Percentiles rank a stretch among this genome's conserved stretches.
phyloP scores from a whole-genome alignment of 345 rosid genomes.

The Salix arbutifolia region DNA sequence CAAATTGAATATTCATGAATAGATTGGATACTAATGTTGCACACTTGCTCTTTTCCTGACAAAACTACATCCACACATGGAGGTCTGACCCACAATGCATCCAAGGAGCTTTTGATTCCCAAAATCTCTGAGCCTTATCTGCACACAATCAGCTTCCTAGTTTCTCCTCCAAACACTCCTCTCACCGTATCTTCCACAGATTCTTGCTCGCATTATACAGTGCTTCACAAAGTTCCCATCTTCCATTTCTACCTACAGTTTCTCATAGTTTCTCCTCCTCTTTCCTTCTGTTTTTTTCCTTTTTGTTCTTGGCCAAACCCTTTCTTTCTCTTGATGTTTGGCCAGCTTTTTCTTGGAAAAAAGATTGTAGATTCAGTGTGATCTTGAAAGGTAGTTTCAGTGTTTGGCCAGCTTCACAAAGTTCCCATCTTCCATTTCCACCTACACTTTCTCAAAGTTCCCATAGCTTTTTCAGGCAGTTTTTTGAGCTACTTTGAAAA shows the following conservation, averaged over 20 bases:
- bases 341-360: background rate
- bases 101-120: constrained; percentile 13
- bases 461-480: background rate
- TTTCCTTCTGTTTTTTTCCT: background rate
- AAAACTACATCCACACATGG: constrained; percentile 15
- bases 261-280: background rate
- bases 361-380: no score
- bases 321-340: background rate
- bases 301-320: background rate
- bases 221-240: background rate
- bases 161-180: constrained; percentile 27
- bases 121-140: constrained; percentile 28
- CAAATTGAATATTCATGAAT: no score
- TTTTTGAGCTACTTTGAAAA: background rate
- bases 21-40: background rate
- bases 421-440: background rate
- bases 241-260: no score
- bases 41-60: background rate
- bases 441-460: background rate
- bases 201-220: background rate
- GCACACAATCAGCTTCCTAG: background rate
- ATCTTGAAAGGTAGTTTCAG: no score
- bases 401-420: background rate
- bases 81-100: constrained; percentile 12
- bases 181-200: background rate